Base-by-base conservation (phyloP, 176 grass and related monocot species). In the Triticum dicoccoides region DNA sequence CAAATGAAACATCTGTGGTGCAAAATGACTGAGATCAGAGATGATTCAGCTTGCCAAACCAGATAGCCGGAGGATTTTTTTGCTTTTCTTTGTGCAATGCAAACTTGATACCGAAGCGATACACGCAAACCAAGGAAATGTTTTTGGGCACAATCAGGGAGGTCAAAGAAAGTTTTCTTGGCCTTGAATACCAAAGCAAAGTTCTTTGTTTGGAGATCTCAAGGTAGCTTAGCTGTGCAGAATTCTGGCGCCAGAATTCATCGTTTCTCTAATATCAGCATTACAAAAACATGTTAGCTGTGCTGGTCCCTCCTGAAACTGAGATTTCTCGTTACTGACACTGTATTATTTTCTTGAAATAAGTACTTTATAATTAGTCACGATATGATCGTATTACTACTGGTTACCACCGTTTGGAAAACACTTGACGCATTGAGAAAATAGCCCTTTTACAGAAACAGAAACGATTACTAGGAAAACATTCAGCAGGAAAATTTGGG, bases 61-160 rank as follows among this genome's bases (percentile, higher is more conserved):
- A 13, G 63, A 8, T 76, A 56, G 15, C 8, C 9, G 9, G 11
- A 77, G 9, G 27, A 33, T 47, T 47, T 47, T 47, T 52, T 54
- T 32, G 9, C 14, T 75, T 47, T 3, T 11, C 70, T 51, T 52
- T 52, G 27, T 75, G 13, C 23, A 45, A 18, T 76, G 25, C 8
- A 32, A 76, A 51, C 47, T 77, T 77, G 45, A 33, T 77, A 20
- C 30, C 9, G 47, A 77, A 54, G 27, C 2, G 73, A 56, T 56
- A 2, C 47, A 56, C 27, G 1, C 18, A 33, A 69, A 77, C 45
- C 47, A 41, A 69, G 4, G 8, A 44, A 77, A 24, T 45, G 34
- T 77, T 83, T 83, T 33, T 42, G 25, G 21, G 20, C 61, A 87
- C 34, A 82, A 77, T 88, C 65, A 30, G 24, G n/a, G 15, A 12